A percentile compares a stretch with the other conserved stretches of the same genome.
These are phyloP conservation scores for Betula pendula DNA, from an alignment of 306 rosid genomes.

Conservation along the genomic window DNA sequence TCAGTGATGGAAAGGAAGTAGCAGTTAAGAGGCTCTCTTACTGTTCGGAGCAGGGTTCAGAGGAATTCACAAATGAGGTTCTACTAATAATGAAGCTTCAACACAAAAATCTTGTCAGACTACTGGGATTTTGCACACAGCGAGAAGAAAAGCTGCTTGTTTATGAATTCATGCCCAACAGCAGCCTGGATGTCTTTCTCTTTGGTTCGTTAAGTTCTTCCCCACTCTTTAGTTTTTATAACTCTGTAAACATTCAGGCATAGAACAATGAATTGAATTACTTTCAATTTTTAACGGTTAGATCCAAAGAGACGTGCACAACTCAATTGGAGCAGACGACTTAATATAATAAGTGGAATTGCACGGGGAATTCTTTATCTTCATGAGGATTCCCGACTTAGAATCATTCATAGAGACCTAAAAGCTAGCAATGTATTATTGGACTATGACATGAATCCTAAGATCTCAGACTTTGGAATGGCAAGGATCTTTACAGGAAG, in stretches of 20 bases:
- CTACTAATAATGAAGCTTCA: slow-evolving; percentile 60
- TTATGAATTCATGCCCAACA: slow-evolving; percentile 67
- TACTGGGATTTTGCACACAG: slow-evolving; percentile 61
- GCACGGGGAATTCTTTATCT: slow-evolving; percentile 50
- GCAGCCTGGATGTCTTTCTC: slow-evolving; percentile 53
- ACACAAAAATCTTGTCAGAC: slow-evolving; percentile 72
- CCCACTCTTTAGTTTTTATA: not conserved
- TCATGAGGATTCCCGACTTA: slow-evolving; percentile 48
- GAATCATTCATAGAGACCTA: slow-evolving; percentile 49
- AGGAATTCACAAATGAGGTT: slow-evolving; percentile 66
- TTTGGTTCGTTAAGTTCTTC: slow-evolving; percentile 38
- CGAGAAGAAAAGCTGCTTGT: slow-evolving; percentile 62
- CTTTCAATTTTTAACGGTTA: not conserved
- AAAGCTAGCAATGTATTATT: slow-evolving; percentile 49
- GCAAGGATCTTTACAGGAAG: slow-evolving; percentile 45
- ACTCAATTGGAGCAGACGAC: slow-evolving; percentile 42
- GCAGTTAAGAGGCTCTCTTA: slow-evolving; percentile 72
- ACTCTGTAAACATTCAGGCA: not conserved
- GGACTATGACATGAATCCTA: slow-evolving; percentile 45
- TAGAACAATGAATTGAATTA: slow-evolving; percentile 1
- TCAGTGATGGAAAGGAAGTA: slow-evolving; percentile 52
- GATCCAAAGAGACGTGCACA: slow-evolving; percentile 35
- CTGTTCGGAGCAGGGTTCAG: slow-evolving; percentile 58
- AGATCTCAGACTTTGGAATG: slow-evolving; percentile 57
- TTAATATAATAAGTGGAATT: slow-evolving; percentile 43